Percentiles rank a stretch among this genome's conserved stretches.
These are phyloP conservation scores for Quercus lobata DNA, from an alignment of 331 rosid species.

Conservation along the genomic window DNA sequence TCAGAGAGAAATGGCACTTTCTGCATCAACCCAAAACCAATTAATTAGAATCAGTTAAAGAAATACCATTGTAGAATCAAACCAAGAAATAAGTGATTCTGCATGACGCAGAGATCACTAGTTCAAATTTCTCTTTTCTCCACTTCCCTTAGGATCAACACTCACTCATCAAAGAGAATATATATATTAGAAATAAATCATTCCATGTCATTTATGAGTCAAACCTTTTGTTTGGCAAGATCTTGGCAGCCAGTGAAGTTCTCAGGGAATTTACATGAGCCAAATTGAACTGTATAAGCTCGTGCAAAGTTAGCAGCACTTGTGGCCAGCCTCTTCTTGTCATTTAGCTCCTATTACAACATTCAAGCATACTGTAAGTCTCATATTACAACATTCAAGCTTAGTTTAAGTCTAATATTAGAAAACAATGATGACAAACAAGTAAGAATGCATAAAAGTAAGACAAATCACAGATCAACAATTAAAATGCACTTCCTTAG, in stretches of 20 bases:
- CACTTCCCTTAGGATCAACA: too few relatives aligned
- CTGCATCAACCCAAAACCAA: constrained; percentile 40
- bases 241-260: constrained; percentile 99
- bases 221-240: constrained; percentile 93
- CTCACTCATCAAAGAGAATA: not conserved
- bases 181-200: not conserved
- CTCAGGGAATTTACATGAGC: constrained; percentile 96
- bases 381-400: constrained; percentile 39
- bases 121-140: too few relatives aligned
- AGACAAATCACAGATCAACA: not conserved
- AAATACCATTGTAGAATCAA: not conserved
- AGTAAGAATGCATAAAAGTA: not conserved
- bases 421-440: not conserved
- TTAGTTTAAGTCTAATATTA: not conserved
- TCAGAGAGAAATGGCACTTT: constrained; percentile 86
- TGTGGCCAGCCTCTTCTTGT: constrained; percentile 92
- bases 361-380: not conserved
- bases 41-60: not conserved
- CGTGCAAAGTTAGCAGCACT: constrained; percentile 95
- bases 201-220: not conserved
- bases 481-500: not conserved
- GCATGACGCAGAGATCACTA: too few relatives aligned
- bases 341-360: constrained; percentile 71
- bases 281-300: constrained; percentile 93
- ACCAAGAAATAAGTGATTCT: not conserved